Evolutionary conservation across 2,329 filamentous ascomycete species (phyloP).

Genomic region (Knoxdaviesia capensis): DNA sequence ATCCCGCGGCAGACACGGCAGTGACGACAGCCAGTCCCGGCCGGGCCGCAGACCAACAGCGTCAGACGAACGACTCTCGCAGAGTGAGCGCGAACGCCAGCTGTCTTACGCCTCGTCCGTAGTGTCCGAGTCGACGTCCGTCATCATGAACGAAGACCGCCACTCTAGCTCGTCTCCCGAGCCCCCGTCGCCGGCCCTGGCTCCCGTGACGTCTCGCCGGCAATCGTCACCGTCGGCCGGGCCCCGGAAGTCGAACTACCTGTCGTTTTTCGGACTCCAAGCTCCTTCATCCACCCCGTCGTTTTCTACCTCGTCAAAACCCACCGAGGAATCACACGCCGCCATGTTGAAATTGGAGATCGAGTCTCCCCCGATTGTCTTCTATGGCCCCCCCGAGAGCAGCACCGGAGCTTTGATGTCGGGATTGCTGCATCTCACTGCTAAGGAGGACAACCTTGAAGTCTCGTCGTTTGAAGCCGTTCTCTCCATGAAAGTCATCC

Average conservation of each 20-base stretch:
- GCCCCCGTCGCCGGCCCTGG: too few relatives aligned
- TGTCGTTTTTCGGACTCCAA: too few relatives aligned
- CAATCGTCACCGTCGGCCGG: too few relatives aligned
- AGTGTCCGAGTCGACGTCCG: constrained; percentile 10
- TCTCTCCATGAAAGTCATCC: constrained; percentile 48
- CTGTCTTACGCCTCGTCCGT: constrained; percentile 5
- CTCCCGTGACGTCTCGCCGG: too few relatives aligned
- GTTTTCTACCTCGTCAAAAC: constrained; percentile 17
- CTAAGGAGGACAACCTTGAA: constrained; percentile 45
- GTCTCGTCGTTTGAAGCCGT: constrained; percentile 55
- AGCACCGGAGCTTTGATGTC: constrained; percentile 76
- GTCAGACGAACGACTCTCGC: too few relatives aligned
- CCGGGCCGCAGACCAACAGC: too few relatives aligned
- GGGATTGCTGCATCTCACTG: constrained; percentile 55
- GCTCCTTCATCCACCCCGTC: constrained; percentile 13
- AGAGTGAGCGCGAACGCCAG: constrained; percentile 1
- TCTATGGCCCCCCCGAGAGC: constrained; percentile 54
- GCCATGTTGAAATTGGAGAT: constrained; percentile 37
- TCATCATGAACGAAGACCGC: constrained; percentile 3
- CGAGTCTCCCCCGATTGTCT: constrained; percentile 71
- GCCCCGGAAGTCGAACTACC: too few relatives aligned
- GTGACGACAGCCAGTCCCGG: background rate
- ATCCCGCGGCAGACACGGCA: background rate
- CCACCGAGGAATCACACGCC: constrained; percentile 14
- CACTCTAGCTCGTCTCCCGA: too few relatives aligned